Evolutionary conservation across 192 early-diverging fungal species (phyloP).

Genomic region (Backusella australiensis): DNA sequence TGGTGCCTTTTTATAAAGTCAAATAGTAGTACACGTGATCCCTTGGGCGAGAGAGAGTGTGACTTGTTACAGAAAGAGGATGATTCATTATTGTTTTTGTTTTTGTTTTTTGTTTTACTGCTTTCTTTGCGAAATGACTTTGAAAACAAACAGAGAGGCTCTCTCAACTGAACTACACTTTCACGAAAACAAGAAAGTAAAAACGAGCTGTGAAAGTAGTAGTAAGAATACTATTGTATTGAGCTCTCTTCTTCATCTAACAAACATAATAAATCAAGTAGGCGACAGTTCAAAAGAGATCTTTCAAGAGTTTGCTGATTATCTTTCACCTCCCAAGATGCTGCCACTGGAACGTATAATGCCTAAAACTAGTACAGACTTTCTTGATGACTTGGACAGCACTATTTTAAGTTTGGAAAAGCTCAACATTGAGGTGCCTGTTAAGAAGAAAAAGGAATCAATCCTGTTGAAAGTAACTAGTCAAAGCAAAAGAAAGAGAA

Average conservation of each 20-base stretch:
- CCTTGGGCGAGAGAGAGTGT: neutral
- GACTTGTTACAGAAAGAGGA: neutral
- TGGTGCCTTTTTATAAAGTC: too few relatives aligned
- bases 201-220: neutral
- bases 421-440: neutral
- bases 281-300: neutral
- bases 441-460: neutral
- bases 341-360: neutral
- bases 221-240: neutral
- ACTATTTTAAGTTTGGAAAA: neutral
- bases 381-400: neutral
- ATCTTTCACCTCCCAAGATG: neutral
- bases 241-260: neutral
- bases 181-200: neutral
- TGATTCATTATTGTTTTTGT: neutral
- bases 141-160: neutral
- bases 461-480: neutral
- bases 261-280: neutral
- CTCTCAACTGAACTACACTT: neutral
- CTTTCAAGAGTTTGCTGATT: neutral
- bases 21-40: too few relatives aligned
- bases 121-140: neutral
- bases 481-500: neutral
- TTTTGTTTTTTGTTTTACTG: neutral
- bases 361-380: neutral